Evolutionary conservation across 2,329 filamentous ascomycete genomes (phyloP).

Genomic region (Xylariaceae sp.): DNA sequence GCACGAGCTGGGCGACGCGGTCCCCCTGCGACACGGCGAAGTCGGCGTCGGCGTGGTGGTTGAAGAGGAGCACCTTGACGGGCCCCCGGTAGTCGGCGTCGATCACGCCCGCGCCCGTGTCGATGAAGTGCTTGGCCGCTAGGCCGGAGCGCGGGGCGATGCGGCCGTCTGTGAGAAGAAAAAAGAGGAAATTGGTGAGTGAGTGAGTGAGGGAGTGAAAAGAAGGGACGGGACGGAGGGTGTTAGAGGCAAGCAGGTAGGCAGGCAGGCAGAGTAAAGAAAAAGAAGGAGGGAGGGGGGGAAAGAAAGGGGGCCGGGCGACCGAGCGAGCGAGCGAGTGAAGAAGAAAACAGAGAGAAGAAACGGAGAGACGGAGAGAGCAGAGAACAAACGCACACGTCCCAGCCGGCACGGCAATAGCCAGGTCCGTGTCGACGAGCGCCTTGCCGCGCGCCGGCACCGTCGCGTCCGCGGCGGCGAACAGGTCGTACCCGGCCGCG

Average conservation of each 20-base stretch:
- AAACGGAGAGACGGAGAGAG: constrained; percentile 3
- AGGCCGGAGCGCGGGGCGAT: constrained; percentile 87
- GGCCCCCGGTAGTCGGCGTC: constrained; percentile 95
- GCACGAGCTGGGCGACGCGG: constrained; percentile 83
- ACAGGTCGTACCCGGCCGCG: constrained; percentile 91
- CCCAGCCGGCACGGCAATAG: constrained; percentile 80
- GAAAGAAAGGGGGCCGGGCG: not conserved
- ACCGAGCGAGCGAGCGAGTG: constrained; percentile 2
- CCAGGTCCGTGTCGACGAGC: constrained; percentile 83
- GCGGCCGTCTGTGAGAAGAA: constrained; percentile 59
- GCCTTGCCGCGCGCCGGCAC: constrained; percentile 79
- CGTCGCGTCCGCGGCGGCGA: constrained; percentile 64
- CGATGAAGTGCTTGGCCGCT: constrained; percentile 90
- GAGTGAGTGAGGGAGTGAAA: not conserved
- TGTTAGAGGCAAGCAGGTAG: not conserved
- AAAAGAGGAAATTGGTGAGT: not conserved
- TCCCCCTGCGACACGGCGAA: constrained; percentile 80
- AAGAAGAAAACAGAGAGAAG: constrained; percentile 2
- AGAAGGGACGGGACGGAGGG: not conserved
- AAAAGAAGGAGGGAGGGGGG: not conserved
- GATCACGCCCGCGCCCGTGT: constrained; percentile 92
- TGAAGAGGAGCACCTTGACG: constrained; percentile 92
- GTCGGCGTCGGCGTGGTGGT: constrained; percentile 76
- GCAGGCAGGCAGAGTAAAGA: not conserved
- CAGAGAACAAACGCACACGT: constrained; percentile 59